Evolutionary conservation across 1,284 basidiomycete genomes (phyloP), one percentile per base, ranked within the genome.

Genomic region (Spongispora temasekensis): DNA sequence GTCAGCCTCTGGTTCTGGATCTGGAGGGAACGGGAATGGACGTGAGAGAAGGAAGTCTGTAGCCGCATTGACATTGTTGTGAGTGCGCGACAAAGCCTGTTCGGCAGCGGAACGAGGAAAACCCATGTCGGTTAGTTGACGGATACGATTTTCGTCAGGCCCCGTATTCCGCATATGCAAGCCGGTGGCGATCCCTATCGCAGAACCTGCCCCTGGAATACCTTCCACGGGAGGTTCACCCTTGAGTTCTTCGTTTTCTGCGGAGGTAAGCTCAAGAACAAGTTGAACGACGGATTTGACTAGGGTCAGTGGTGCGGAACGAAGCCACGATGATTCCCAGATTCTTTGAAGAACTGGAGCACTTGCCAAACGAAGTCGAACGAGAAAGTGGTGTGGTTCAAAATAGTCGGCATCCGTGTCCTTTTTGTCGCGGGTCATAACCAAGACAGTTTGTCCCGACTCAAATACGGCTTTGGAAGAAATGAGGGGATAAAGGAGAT

Each of bases 41-140:
- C 94, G 89, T 2, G 85, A 84, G 25, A 99, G 80, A 1, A 99
- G 82, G 21, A 94, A 82, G 68, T 99, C 97, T 0, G 97, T 91
- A 3, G 97, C 97, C 7, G 91, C 88, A 40, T 83, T 89, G 66
- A 98, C 82, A 68, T 97, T 97, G 77, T 98, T 98, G 63, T 91
- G 86, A 17, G 90, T 89, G 25, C 95, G 90, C 23, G 83, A 75
- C 23, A 99, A 79, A 5, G 97, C 97, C 58, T 88, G 85, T 69
- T 93, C 90, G 1, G 92, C 93, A 5, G 94, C 92, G 44, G 85
- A 84, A 10, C 94, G 86, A 28, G 92, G 87, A 78, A 99, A 99
- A 55, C 97, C 97, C 97, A 99, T 99, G 67, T 99, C 97, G 19
- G 88, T 89, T 54, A 99, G 81, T 68, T 94, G 90, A 54, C 86